Conservation (phyloP, 2,329 filamentous ascomycete genomes). For the Sordariomycetes sp. region DNA sequence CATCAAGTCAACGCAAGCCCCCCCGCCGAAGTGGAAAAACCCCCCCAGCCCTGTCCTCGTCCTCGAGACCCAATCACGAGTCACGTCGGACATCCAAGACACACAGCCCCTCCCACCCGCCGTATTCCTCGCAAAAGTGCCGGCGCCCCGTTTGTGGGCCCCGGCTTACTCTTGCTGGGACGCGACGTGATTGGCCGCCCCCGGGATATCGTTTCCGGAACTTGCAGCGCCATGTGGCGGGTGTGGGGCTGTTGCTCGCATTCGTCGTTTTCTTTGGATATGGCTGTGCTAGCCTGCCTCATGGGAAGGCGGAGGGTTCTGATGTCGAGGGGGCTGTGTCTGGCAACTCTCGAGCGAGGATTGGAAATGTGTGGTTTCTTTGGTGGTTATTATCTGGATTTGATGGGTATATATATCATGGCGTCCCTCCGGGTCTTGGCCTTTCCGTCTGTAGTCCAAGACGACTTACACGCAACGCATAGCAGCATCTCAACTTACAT, state of each 20-base stretch:
- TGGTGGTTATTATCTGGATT: background rate
- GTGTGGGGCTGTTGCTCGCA: constrained; percentile 10
- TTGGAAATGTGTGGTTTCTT: background rate
- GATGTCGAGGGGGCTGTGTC: background rate
- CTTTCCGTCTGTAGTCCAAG: background rate
- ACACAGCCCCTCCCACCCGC: background rate
- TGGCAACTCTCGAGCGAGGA: too few species aligned
- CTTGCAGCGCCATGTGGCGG: background rate
- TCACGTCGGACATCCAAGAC: too few species aligned
- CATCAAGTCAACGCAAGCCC: too few species aligned
- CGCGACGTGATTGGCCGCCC: background rate
- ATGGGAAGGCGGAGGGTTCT: background rate
- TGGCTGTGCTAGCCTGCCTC: background rate
- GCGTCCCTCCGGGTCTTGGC: background rate
- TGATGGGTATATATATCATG: background rate
- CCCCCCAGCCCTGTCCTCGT: background rate
- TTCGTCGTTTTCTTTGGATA: constrained; percentile 15
- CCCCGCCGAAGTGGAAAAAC: background rate
- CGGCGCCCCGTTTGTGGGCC: background rate
- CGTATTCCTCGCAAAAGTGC: background rate
- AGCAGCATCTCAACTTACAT: background rate
- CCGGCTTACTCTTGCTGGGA: background rate
- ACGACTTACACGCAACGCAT: background rate
- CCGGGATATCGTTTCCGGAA: background rate
- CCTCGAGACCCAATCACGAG: background rate